Conservation (phyloP, 2,329 filamentous ascomycete species). For the Talaromyces sp. region DNA sequence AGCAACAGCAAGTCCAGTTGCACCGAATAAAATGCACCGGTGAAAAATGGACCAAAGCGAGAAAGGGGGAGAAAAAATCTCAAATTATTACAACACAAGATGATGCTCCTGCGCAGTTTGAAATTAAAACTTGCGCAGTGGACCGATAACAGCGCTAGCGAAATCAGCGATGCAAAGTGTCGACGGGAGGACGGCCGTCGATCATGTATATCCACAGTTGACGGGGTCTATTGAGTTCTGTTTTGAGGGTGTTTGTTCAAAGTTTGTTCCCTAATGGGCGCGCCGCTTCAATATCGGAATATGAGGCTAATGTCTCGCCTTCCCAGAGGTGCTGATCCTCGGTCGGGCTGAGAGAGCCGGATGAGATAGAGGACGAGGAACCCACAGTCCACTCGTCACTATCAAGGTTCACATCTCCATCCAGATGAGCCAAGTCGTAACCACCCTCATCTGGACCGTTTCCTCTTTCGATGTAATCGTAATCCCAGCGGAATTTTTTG, state of each 20-base stretch:
- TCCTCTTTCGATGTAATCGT: slow-evolving; percentile 86
- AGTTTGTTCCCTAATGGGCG: slow-evolving; percentile 27
- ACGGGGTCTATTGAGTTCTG: slow-evolving; percentile 5
- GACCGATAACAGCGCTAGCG: slow-evolving; percentile 11
- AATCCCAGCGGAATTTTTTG: slow-evolving; percentile 89
- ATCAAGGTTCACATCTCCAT: slow-evolving; percentile 56
- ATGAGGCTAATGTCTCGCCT: slow-evolving; percentile 34
- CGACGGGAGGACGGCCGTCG: slow-evolving; percentile 15
- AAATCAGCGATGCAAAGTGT: slow-evolving; percentile 16
- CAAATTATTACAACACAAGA: slow-evolving; percentile 15
- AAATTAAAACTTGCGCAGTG: slow-evolving; percentile 25
- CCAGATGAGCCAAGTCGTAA: slow-evolving; percentile 54
- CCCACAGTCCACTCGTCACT: slow-evolving; percentile 89
- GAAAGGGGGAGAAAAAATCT: slow-evolving; percentile 7
- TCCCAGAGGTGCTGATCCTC: slow-evolving; percentile 53
- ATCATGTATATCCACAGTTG: slow-evolving; percentile 11
- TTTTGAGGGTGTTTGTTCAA: slow-evolving; percentile 11
- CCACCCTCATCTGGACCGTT: slow-evolving; percentile 52
- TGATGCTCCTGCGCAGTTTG: not conserved
- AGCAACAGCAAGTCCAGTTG: slow-evolving; percentile 21
- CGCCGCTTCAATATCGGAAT: slow-evolving; percentile 36
- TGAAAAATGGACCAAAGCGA: slow-evolving; percentile 9
- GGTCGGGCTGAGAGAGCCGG: slow-evolving; percentile 58
- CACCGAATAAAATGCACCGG: slow-evolving; percentile 10
- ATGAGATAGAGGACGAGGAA: slow-evolving; percentile 72